Base-by-base conservation (phyloP, 1,284 basidiomycete species). In the Rhodofomes roseus region DNA sequence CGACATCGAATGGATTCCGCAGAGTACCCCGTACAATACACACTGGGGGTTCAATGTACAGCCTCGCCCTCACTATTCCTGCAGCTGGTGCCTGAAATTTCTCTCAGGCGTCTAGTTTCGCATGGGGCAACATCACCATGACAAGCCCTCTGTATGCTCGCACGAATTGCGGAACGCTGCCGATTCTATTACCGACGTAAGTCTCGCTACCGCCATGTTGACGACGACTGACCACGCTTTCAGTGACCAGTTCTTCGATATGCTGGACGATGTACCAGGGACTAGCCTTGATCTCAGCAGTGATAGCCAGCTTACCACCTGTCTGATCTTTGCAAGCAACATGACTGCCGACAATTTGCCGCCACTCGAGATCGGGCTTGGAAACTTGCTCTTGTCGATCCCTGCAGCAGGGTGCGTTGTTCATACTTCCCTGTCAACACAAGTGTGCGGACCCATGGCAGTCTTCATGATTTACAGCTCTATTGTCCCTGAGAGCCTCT, bases 11-110 rank as follows among this genome's bases (percentile, higher is more conserved):
- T 63, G 62, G 62, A 36, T 60, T 9, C 41, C 50, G 18, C 56
- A 60, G 39, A 58, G 36, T 36, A 16, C 54, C 6, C 59, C 59
- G 16, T 20, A 27, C 20, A 39, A 58, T 27, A 58, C 58, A 36
- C 44, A 55, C 27, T 63, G 62, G 62, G 41, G 50, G n/a, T 63
- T 63, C 59, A 63, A 60, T 41, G 59, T 58, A 20, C 3, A 59
- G 46, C 7, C 11, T 41, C 18, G 46, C 7, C 11, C 16, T 6
- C 31, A 34, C 4, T 34, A 34, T 34, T 34, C 11, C 11, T 34
- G 31, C 4, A 34, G 31, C 31, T 4, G 31, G 31, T 11, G 4
- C 4, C 31, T 34, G 31, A 34, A 4, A 11, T 34, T 34, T 11
- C 11, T 4, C 31, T 34, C 25, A 62, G 61, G 44, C 53, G 16